These are phyloP conservation scores for Zasmidium cellare DNA, from an alignment of 2,329 filamentous ascomycete genomes.

Conservation along the genomic window DNA sequence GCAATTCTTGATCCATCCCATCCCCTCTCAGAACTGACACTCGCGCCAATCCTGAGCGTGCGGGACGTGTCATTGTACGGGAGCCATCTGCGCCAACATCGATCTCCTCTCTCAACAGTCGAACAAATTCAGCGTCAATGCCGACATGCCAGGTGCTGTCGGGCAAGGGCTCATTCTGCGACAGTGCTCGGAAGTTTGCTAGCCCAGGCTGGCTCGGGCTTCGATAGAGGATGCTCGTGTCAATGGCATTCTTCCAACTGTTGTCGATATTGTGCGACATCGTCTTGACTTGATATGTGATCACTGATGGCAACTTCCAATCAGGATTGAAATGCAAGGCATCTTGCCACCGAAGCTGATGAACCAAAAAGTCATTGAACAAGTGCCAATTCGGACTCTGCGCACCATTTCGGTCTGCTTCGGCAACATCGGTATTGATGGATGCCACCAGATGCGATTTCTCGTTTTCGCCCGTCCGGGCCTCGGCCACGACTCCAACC, in stretches of 20 bases:
- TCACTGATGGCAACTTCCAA: conserved; percentile 90
- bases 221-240: conserved; percentile 80
- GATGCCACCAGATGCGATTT: conserved; percentile 90
- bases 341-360: conserved; percentile 75
- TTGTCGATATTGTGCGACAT: conserved; percentile 81
- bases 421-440: conserved; percentile 75
- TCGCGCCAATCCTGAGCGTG: conserved; percentile 86
- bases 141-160: conserved; percentile 70
- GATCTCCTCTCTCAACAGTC: conserved; percentile 88
- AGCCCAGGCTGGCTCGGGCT: conserved; percentile 57
- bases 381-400: conserved; percentile 81
- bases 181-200: conserved; percentile 32
- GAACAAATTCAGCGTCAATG: conserved; percentile 94
- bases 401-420: conserved; percentile 52
- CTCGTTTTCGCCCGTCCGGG: conserved; percentile 80
- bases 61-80: conserved; percentile 86
- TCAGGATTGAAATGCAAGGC: conserved; percentile 84
- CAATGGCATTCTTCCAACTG: conserved; percentile 80
- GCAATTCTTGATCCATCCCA: conserved; percentile 74
- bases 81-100: conserved; percentile 94
- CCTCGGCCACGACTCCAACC: conserved; percentile 84
- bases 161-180: conserved; percentile 54
- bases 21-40: conserved; percentile 84
- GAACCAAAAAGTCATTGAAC: conserved; percentile 95
- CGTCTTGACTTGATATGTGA: conserved; percentile 81